phyloP scores from a whole-genome alignment of 2,329 filamentous ascomycete species.

The Ophiostoma tasmaniense region DNA sequence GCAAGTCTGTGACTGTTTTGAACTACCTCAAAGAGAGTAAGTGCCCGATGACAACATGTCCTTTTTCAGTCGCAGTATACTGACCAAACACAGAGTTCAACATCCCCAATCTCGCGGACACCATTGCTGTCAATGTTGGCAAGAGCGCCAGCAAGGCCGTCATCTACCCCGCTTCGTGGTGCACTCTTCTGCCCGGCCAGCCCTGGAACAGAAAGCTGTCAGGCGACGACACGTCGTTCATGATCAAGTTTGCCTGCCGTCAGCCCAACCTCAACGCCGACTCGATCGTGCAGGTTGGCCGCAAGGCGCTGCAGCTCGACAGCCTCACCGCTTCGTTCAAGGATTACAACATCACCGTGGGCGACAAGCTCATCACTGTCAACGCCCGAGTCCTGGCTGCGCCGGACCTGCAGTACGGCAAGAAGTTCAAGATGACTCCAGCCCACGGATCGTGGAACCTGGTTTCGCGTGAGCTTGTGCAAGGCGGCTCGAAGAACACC shows the following conservation, averaged over 20 bases:
- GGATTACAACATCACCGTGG: slow-evolving; percentile 56
- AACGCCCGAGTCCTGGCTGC: slow-evolving; percentile 57
- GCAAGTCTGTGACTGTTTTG: slow-evolving; percentile 3
- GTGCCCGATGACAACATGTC: not conserved
- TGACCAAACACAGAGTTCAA: slow-evolving; percentile 10
- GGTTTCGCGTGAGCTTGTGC: slow-evolving; percentile 46
- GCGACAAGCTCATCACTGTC: slow-evolving; percentile 59
- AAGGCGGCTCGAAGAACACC: slow-evolving; percentile 35
- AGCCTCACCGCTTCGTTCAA: slow-evolving; percentile 34
- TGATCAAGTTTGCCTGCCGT: slow-evolving; percentile 67
- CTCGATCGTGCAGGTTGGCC: slow-evolving; percentile 53
- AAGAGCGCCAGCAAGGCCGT: slow-evolving; percentile 42
- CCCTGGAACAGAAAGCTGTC: slow-evolving; percentile 50
- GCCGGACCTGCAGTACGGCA: slow-evolving; percentile 53
- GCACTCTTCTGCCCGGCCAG: slow-evolving; percentile 57
- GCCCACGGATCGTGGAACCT: slow-evolving; percentile 64
- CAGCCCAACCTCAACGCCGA: slow-evolving; percentile 56
- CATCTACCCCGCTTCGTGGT: slow-evolving; percentile 60
- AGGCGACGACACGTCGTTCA: slow-evolving; percentile 52
- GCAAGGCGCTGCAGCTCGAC: slow-evolving; percentile 50
- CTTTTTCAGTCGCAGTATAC: not conserved
- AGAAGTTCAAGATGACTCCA: slow-evolving; percentile 28
- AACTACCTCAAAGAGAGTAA: slow-evolving; percentile 17
- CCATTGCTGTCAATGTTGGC: slow-evolving; percentile 57
- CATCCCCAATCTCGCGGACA: not conserved